Conservation (phyloP, 2,329 filamentous ascomycete genomes). For the Calycina herbarum region DNA sequence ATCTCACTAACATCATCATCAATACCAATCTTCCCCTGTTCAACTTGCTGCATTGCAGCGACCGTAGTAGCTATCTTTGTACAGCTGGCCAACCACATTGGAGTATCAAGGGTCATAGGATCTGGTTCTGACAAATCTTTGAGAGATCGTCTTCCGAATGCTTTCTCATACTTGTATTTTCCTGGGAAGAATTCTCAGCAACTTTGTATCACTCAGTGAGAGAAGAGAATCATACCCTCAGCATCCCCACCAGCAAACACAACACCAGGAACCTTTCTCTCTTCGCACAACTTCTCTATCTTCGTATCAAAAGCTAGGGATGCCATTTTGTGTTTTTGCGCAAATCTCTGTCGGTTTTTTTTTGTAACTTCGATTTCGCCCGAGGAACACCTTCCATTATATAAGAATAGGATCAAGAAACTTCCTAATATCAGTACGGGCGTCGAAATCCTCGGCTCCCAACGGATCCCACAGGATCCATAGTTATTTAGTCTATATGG, state of each 20-base stretch:
- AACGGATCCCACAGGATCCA: too few species aligned
- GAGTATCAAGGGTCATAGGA: constrained; percentile 58
- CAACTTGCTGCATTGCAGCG: constrained; percentile 58
- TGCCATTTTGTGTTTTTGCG: constrained; percentile 17
- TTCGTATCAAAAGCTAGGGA: constrained; percentile 27
- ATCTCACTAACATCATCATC: constrained; percentile 44
- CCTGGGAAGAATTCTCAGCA: constrained; percentile 28
- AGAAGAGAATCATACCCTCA: constrained; percentile 21
- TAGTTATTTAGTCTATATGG: too few species aligned
- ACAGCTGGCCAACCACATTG: constrained; percentile 61
- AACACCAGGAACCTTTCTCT: constrained; percentile 26
- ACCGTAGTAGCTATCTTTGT: constrained; percentile 56
- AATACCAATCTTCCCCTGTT: constrained; percentile 48
- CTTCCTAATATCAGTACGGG: too few species aligned
- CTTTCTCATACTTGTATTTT: constrained; percentile 39
- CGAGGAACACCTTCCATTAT: constrained; percentile 1
- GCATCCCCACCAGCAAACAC: constrained; percentile 23
- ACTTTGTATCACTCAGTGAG: not conserved
- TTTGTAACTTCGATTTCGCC: not conserved
- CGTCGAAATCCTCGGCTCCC: too few species aligned
- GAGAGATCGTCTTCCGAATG: constrained; percentile 42
- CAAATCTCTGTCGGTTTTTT: not conserved
- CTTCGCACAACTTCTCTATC: constrained; percentile 23
- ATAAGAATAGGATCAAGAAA: not conserved
- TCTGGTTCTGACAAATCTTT: constrained; percentile 53